Evolutionary conservation across 495 filamentous ascomycete genomes (phyloP).

Genomic region (Penicillium arizonense): DNA sequence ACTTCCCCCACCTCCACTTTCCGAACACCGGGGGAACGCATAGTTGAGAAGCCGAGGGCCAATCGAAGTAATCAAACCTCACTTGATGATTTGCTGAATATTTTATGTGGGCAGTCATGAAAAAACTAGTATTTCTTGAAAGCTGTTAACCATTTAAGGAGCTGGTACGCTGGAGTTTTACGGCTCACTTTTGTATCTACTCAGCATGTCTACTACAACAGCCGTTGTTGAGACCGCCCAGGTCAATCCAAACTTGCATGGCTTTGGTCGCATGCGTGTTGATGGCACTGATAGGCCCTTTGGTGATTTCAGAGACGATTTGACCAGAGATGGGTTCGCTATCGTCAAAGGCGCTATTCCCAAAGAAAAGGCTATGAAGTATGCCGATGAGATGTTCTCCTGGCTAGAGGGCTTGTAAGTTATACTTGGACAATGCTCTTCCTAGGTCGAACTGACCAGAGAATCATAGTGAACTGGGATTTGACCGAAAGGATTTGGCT

Average conservation of each 20-base stretch:
- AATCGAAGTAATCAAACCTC: neutral
- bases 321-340: constrained; percentile 39
- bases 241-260: constrained; percentile 6
- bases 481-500: constrained; percentile 33
- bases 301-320: constrained; percentile 34
- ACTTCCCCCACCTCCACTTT: constrained; percentile 12
- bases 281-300: constrained; percentile 23
- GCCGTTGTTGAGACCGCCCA: constrained; percentile 14
- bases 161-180: too few species aligned
- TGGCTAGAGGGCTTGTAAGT: constrained; percentile 39
- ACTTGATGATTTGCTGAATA: too few species aligned
- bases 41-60: too few species aligned
- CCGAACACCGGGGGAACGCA: neutral
- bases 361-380: constrained; percentile 32
- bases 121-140: too few species aligned
- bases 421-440: too few species aligned
- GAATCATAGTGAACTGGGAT: constrained; percentile 33
- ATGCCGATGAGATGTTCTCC: constrained; percentile 31
- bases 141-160: too few species aligned
- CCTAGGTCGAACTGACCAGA: neutral
- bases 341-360: constrained; percentile 48
- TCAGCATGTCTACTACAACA: constrained; percentile 9
- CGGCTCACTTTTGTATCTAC: too few species aligned
- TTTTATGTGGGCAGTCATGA: too few species aligned
- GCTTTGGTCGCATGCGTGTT: constrained; percentile 22